Evolutionary conservation across 192 early-diverging fungal genomes (phyloP).

Genomic region (Rhizoclosmatium globosum): DNA sequence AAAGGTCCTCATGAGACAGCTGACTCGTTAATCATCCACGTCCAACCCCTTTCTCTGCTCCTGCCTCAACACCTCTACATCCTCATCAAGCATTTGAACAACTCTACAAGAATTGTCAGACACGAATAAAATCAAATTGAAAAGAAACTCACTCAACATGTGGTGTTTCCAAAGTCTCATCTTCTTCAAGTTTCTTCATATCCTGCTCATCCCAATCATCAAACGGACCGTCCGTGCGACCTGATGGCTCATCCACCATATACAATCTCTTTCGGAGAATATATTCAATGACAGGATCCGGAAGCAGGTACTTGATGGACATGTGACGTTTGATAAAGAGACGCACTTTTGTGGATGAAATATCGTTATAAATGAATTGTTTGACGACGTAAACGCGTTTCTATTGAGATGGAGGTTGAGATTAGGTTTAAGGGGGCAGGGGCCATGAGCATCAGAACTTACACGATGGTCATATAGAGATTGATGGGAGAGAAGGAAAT

Average conservation of each 20-base stretch:
- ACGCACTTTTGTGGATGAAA: constrained; percentile 95
- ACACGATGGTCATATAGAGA: constrained; percentile 88
- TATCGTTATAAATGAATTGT: constrained; percentile 98
- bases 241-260: constrained; percentile 35
- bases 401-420: constrained; percentile 54
- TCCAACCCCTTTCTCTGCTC: not conserved
- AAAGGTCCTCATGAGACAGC: too few relatives aligned
- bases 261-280: constrained; percentile 86
- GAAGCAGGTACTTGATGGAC: constrained; percentile 94
- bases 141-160: constrained; percentile 11
- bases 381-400: constrained; percentile 88
- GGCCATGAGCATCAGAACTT: constrained; percentile 37
- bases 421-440: too few relatives aligned
- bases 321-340: constrained; percentile 93
- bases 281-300: constrained; percentile 91
- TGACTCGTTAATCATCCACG: not conserved
- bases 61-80: constrained; percentile 1
- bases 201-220: constrained; percentile 13
- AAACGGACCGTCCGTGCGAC: constrained; percentile 37
- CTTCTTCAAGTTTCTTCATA: not conserved
- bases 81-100: constrained; percentile 5
- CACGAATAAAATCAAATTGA: too few relatives aligned
- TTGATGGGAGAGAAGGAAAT: constrained; percentile 90
- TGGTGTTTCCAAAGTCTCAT: constrained; percentile 25
- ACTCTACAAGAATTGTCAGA: too few relatives aligned